These are phyloP conservation scores for Aspergillus ibericus DNA, from an alignment of 2,329 filamentous ascomycete genomes.

Conservation along the genomic window DNA sequence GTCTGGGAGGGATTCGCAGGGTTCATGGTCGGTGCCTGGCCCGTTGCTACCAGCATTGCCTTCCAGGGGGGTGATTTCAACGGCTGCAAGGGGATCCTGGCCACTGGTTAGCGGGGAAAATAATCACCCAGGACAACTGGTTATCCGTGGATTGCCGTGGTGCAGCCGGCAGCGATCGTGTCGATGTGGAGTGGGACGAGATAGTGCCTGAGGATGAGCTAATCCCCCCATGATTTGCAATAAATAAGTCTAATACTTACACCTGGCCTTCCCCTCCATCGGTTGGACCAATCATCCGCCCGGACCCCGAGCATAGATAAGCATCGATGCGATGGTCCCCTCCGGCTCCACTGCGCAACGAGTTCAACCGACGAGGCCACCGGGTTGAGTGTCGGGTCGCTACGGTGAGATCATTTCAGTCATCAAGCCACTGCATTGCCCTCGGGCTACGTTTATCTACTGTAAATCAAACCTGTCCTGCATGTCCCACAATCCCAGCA, in stretches of 20 bases:
- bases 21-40: not conserved
- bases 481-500: not conserved
- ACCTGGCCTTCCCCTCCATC: not conserved
- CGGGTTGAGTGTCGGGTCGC: not conserved
- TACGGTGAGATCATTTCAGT: not conserved
- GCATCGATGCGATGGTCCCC: not conserved
- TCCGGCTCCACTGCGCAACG: not conserved
- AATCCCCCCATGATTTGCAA: slow-evolving; percentile 4
- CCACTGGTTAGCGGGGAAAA: not conserved
- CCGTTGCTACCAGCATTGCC: not conserved
- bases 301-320: slow-evolving; percentile 1
- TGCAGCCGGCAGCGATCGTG: not conserved
- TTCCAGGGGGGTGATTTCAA: not conserved
- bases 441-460: not conserved
- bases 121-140: no score
- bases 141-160: not conserved
- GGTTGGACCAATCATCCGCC: slow-evolving; percentile 1
- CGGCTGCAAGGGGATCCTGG: not conserved
- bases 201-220: not conserved
- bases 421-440: not conserved
- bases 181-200: not conserved
- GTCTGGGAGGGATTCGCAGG: not conserved
- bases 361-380: not conserved
- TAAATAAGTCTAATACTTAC: slow-evolving; percentile 7
- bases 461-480: slow-evolving; percentile 1